phyloP scores from a whole-genome alignment of 495 filamentous ascomycete genomes.

The Sporormia fimetaria region DNA sequence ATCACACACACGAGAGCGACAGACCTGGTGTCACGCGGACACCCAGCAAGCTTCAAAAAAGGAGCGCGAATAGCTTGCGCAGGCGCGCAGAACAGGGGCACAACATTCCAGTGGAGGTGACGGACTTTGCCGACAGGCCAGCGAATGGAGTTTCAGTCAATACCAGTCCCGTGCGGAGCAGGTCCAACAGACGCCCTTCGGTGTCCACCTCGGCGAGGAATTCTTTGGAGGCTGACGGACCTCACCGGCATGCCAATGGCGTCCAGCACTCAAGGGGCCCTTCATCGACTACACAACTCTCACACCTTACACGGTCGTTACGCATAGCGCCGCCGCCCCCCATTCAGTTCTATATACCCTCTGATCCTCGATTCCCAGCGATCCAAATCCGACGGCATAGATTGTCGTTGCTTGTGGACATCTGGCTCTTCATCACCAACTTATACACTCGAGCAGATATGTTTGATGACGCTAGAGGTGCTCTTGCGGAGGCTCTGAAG shows the following conservation, averaged over 20 bases:
- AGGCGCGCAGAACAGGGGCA: slow-evolving; percentile 11
- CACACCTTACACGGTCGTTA: too few relatives aligned
- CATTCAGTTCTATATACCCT: slow-evolving; percentile 7
- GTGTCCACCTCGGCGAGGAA: slow-evolving; percentile 18
- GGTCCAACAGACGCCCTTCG: slow-evolving; percentile 12
- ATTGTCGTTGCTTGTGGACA: slow-evolving; percentile 48
- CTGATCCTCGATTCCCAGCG: slow-evolving; percentile 25
- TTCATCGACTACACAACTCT: too few relatives aligned
- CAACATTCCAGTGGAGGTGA: slow-evolving; percentile 5
- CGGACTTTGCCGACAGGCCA: slow-evolving; percentile 8
- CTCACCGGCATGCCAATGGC: slow-evolving; percentile 38
- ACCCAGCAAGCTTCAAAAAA: slow-evolving; percentile 21
- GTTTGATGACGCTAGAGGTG: slow-evolving; percentile 63
- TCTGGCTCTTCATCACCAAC: slow-evolving; percentile 81
- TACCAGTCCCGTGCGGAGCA: slow-evolving; percentile 4
- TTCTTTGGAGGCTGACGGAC: slow-evolving; percentile 20
- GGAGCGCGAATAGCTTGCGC: slow-evolving; percentile 20
- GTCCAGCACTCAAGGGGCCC: too few relatives aligned
- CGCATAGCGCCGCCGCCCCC: slow-evolving; percentile 38
- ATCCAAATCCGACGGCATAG: slow-evolving; percentile 31
- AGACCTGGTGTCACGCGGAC: slow-evolving; percentile 9
- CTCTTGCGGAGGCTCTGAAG: slow-evolving; percentile 69
- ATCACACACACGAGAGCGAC: slow-evolving; percentile 21
- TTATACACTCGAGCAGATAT: slow-evolving; percentile 76
- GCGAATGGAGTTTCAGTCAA: slow-evolving; percentile 14